Evolutionary conservation across 2,329 filamentous ascomycete genomes (phyloP).

Genomic region (Davidsoniella eucalypti): DNA sequence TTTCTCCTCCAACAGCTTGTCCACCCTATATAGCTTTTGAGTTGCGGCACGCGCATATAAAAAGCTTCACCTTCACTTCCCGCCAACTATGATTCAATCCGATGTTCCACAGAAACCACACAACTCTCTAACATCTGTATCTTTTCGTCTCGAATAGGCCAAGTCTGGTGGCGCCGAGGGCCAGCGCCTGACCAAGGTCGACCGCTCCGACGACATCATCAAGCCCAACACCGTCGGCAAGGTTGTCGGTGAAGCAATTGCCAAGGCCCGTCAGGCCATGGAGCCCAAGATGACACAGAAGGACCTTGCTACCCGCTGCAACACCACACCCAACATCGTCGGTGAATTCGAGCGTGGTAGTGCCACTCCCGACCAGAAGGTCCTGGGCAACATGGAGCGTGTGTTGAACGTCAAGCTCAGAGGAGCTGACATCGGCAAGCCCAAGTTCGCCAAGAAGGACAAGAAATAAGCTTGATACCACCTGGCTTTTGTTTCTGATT

Average conservation of each 20-base stretch:
- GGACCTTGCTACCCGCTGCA: conserved; percentile 70
- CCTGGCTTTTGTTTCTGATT: background rate
- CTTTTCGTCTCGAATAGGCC: conserved; percentile 3
- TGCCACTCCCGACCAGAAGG: conserved; percentile 68
- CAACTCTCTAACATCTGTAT: conserved; percentile 18
- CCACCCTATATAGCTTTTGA: background rate
- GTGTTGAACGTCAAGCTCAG: conserved; percentile 78
- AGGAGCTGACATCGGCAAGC: conserved; percentile 69
- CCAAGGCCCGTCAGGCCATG: conserved; percentile 59
- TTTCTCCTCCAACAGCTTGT: background rate
- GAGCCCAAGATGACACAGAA: conserved; percentile 96
- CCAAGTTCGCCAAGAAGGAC: conserved; percentile 58
- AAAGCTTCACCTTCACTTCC: background rate
- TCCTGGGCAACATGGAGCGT: conserved; percentile 61
- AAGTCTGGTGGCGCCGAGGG: conserved; percentile 45
- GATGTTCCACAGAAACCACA: no score
- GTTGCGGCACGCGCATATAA: background rate
- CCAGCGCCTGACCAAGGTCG: conserved; percentile 93
- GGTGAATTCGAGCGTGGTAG: conserved; percentile 73
- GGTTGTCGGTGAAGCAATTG: conserved; percentile 68
- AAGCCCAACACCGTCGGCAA: conserved; percentile 84
- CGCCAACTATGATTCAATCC: background rate
- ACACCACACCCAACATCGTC: conserved; percentile 65
- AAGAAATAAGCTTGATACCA: conserved; percentile 10
- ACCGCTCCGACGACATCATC: conserved; percentile 92